phyloP scores from a whole-genome alignment of 208 protist species.

The Blastocrithidia nonstop region DNA sequence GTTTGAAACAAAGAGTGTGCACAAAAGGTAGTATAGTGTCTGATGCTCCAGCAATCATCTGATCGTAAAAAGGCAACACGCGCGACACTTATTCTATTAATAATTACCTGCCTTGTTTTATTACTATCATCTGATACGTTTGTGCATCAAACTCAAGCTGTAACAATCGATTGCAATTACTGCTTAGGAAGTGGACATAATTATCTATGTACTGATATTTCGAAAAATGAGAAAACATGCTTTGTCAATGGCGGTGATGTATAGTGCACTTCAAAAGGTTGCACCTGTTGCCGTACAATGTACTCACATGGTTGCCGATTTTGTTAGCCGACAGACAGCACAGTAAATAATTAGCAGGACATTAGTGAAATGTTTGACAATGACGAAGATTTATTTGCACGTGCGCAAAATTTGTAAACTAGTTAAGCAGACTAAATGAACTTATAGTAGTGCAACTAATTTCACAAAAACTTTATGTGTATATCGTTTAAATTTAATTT shows the following conservation, averaged over 20 bases:
- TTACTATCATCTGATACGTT: not conserved
- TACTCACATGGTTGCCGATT: slow-evolving; percentile 10
- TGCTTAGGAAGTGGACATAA: slow-evolving; percentile 21
- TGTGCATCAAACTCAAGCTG: not conserved
- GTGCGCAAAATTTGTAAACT: too few species aligned
- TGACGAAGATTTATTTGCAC: too few species aligned
- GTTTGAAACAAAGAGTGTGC: too few species aligned
- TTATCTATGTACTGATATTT: slow-evolving; percentile 19
- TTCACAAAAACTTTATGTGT: too few species aligned
- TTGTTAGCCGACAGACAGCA: slow-evolving; percentile 14
- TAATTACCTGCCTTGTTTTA: slow-evolving; percentile 3
- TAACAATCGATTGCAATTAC: slow-evolving; percentile 12
- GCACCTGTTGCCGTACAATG: slow-evolving; percentile 12
- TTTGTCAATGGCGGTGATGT: slow-evolving; percentile 7
- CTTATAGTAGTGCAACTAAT: too few species aligned
- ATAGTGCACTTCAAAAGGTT: slow-evolving; percentile 9
- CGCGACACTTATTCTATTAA: not conserved
- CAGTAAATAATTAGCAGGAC: too few species aligned
- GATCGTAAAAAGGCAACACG: not conserved
- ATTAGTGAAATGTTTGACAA: too few species aligned
- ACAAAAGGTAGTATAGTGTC: too few species aligned
- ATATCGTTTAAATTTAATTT: too few species aligned
- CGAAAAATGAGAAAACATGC: slow-evolving; percentile 12
- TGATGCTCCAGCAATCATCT: too few species aligned
- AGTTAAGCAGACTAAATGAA: too few species aligned